phyloP scores from a whole-genome alignment of 768 basidiomycete genomes.

The Calocera cornea region DNA sequence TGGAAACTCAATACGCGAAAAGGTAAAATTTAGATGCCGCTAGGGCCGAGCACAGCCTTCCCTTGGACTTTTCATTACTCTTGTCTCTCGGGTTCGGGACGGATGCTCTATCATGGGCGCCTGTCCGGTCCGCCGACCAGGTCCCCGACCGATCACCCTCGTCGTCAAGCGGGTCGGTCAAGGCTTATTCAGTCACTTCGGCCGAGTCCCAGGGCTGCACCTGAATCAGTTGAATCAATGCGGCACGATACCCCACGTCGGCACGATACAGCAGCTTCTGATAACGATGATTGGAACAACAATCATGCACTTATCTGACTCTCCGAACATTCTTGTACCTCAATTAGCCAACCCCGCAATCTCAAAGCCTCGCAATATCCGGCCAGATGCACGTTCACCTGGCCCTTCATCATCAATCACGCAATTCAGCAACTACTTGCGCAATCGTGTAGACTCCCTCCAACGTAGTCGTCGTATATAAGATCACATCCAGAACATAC shows the following conservation, averaged over 20 bases:
- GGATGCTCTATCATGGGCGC: not conserved
- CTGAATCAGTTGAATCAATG: too few relatives aligned
- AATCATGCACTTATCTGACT: not conserved
- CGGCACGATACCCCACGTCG: too few relatives aligned
- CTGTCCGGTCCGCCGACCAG: not conserved
- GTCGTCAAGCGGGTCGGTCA: not conserved
- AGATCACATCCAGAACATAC: not conserved
- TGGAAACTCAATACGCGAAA: not conserved
- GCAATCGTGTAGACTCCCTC: not conserved
- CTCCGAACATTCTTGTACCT: not conserved
- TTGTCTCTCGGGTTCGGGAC: slow-evolving; percentile 2
- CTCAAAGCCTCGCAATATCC: too few relatives aligned
- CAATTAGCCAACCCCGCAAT: not conserved
- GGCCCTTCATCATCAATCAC: not conserved
- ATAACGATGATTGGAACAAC: not conserved
- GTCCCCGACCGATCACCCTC: not conserved
- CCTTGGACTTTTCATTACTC: not conserved
- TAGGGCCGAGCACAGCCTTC: not conserved
- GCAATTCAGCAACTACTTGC: not conserved
- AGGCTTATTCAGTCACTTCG: not conserved
- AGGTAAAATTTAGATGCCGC: not conserved
- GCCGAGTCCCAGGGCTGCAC: too few relatives aligned
- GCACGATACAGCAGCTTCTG: not conserved
- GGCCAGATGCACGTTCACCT: not conserved
- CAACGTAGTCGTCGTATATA: not conserved